Evolutionary conservation across 139 green algal species (phyloP).

Genomic region (Pseudopediastrum boryanum): DNA sequence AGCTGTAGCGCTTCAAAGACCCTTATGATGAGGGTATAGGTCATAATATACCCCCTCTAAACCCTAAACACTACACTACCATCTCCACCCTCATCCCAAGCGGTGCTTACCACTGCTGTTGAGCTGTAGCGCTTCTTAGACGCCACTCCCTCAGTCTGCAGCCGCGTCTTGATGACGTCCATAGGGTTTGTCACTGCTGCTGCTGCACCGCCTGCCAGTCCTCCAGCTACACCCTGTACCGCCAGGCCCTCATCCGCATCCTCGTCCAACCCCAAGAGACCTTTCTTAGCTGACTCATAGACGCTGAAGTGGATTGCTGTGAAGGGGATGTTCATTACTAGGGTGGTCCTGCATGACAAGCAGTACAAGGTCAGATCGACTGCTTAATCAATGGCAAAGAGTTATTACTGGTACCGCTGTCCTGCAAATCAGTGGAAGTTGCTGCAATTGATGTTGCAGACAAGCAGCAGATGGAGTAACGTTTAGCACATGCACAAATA

Average conservation of each 20-base stretch:
- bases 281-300: slow-evolving; percentile 92
- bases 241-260: slow-evolving; percentile 48
- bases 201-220: slow-evolving; percentile 76
- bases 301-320: slow-evolving; percentile 91
- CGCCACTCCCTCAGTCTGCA: slow-evolving; percentile 84
- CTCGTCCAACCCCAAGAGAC: slow-evolving; percentile 48
- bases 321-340: slow-evolving; percentile 98
- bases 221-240: slow-evolving; percentile 54
- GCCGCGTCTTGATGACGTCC: slow-evolving; percentile 92
- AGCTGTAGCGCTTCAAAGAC: background rate
- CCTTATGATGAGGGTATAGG: background rate
- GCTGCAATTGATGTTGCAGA: too few relatives aligned
- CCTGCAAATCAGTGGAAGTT: too few relatives aligned
- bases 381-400: too few relatives aligned
- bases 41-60: background rate
- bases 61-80: background rate
- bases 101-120: slow-evolving; percentile 56
- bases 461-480: too few relatives aligned
- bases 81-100: background rate
- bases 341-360: slow-evolving; percentile 50
- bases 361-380: too few relatives aligned
- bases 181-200: slow-evolving; percentile 84
- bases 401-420: too few relatives aligned
- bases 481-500: too few relatives aligned
- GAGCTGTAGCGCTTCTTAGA: slow-evolving; percentile 60